Evolutionary conservation across 352 stramenopile genomes (phyloP), one percentile per base, ranked within the genome.

Genomic region (Phytophthora pistaciae): DNA sequence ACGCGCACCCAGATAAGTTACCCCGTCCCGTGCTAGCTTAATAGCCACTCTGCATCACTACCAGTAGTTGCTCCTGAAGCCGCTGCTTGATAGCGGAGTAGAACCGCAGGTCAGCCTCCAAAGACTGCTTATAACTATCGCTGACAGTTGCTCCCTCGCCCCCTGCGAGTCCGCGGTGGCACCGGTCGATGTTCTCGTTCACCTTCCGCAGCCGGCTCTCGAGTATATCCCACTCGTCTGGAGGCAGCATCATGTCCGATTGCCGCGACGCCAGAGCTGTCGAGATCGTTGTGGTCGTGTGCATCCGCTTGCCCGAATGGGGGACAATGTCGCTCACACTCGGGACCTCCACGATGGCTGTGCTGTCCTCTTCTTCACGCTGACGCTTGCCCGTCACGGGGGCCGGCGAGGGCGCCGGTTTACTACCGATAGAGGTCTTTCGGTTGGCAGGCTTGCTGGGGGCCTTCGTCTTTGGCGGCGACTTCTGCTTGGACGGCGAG

Each of bases 71-170:
- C 71, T 91, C 82, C 59, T 93, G 85, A 40, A 93, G 72, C 8
- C 81, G 81, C 66, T 91, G 84, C 66, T 93, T 93, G 68, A 93
- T 93, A 46, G 83, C 82, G 1, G 80, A 82, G 70, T 91, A 93
- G 65, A 93, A 93, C 3, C 78, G 78, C 49, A 93, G 63, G 61
- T 93, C 85, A 13, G 74, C 73, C 52, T 93, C 85, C 56, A 93
- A 59, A 36, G 77, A 86, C 64, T 85, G 72, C 27, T 86, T 84
- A 50, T 93, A 84, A 57, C 66, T 80, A 29, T 85, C 80, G 68
- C 79, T 85, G 49, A 90, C 64, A 31, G 74, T 87, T 8, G 54
- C 77, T 42, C 29, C 29, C 4, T 90, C 84, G 25, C 72, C 54
- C 48, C 77, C 79, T 56, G 81, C 76, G 20, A 93, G 66, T 3